Evolutionary conservation across 192 early-diverging fungal genomes (phyloP), one percentile per base, ranked within the genome.

Genomic region (Entomortierella beljakovae): DNA sequence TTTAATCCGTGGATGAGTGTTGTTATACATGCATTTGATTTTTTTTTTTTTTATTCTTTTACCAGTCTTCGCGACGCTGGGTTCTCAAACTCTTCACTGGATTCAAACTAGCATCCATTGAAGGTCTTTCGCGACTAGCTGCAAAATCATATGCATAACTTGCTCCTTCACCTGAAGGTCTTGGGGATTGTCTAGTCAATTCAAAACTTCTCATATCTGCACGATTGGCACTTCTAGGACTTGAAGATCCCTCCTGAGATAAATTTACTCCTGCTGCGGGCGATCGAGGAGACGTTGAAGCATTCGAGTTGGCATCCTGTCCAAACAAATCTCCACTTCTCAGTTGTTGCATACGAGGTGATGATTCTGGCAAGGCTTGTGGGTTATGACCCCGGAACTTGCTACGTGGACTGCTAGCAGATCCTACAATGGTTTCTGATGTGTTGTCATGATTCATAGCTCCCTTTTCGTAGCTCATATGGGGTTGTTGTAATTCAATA

Each of bases 261-360:
- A 29, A 29, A 35, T 16, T 37, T 23, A 37, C 35, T 20, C 8
- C 5, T 6, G 72, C 51, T 16, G 61, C 42, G 6, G 72, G 51
- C 0, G 57, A 3, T 3, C 61, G 54, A 40, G 72, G 65, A 15
- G 74, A 68, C 0, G 62, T 31, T n/a, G 55, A 29, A 6, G 50
- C 35, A 20, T 23, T 28, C 53, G 43, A 46, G 15, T 72, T 56
- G 2, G 37, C 61, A 61, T 79, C 74, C 58, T 77, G 66, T 54
- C 74, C 67, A 70, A 79, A 79, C 18, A 79, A 26, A 59, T 79
- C 75, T 20, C 75, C 75, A 6, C 75, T 62, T 46, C 75, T 52
- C 33, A 79, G 31, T 6, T 79, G 75, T 29, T 57, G 74, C 31
- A 60, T 43, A 57, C 75, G 75, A 38, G 75, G 67, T 1, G 68